phyloP scores from a whole-genome alignment of 345 rosid genomes.

The Ceriops zippeliana region DNA sequence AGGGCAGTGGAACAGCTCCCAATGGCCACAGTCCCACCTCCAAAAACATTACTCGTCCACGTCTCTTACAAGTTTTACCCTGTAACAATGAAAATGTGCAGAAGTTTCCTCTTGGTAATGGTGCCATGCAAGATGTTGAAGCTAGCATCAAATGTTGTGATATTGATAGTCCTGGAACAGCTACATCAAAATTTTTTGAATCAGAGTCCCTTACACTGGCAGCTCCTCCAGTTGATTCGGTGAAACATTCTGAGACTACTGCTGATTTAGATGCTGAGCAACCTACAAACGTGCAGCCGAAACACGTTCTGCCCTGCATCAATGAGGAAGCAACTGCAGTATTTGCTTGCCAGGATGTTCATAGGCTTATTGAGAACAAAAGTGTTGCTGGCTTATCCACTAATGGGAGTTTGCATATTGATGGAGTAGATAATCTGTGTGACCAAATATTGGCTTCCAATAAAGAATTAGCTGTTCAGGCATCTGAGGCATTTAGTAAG shows the following conservation, averaged over 20 bases:
- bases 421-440: slow-evolving; percentile 37
- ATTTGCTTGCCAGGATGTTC: slow-evolving; percentile 19
- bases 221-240: slow-evolving; percentile 25
- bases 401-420: slow-evolving; percentile 18
- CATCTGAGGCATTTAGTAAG: slow-evolving; percentile 50
- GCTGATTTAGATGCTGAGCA: slow-evolving; percentile 27
- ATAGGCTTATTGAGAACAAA: slow-evolving; percentile 18
- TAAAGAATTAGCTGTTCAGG: slow-evolving; percentile 53
- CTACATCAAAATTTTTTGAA: slow-evolving; percentile 57
- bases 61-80: slow-evolving; percentile 43
- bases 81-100: slow-evolving; percentile 35
- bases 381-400: slow-evolving; percentile 21
- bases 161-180: slow-evolving; percentile 64
- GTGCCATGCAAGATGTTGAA: slow-evolving; percentile 35
- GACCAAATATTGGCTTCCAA: slow-evolving; percentile 50
- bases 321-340: slow-evolving; percentile 17
- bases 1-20: slow-evolving; percentile 22
- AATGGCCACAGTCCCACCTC: slow-evolving; percentile 32
- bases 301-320: slow-evolving; percentile 17
- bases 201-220: slow-evolving; percentile 22
- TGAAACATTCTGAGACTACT: slow-evolving; percentile 23
- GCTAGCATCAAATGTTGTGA: slow-evolving; percentile 45
- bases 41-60: slow-evolving; percentile 30
- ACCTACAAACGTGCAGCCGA: slow-evolving; percentile 14
- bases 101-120: slow-evolving; percentile 33